Base-by-base conservation (phyloP, 192 early-diverging fungal species). In the Gonapodya sp. region DNA sequence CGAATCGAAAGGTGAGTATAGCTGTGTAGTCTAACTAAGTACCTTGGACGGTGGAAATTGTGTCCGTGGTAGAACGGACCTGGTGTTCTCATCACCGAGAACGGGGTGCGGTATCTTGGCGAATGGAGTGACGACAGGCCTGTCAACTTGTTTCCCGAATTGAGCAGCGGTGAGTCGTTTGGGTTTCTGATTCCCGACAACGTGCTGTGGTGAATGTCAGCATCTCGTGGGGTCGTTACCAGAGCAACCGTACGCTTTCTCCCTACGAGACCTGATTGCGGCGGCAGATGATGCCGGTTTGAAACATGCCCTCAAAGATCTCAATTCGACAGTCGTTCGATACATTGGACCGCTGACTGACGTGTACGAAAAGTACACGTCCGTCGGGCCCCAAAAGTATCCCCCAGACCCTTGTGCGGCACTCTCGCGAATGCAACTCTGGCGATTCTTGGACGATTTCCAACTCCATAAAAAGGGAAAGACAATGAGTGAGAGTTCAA, bases 1-100 rank as follows among this genome's bases (percentile, higher is more conserved):
- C 87, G 24, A 87, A 89, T 82, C 79, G 82, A 36, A 90, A 90
- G 83, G 87, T 88, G 79, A 16, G 2, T n/a, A 2, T 64, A n/a
- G n/a, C n/a, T n/a, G n/a, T n/a, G n/a, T n/a, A n/a, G n/a, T n/a
- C n/a, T n/a, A n/a, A n/a, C n/a, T n/a, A n/a, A n/a, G n/a, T n/a
- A n/a, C n/a, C n/a, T n/a, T n/a, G n/a, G n/a, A n/a, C 46, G 8
- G 46, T 64, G 8, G 46, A 64, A 8, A 24, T 64, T 24, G 46
- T 64, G 46, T 64, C 46, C 46, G 8, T 64, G n/a, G n/a, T 24
- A 64, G 46, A 64, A 64, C 24, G 46, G 46, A 64, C 46, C 46
- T 24, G 46, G 46, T 16, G 46, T 64, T 64, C 24, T 64, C 46
- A 64, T 64, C 46, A 64, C 46, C 24, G 46, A 64, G 24, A 64